phyloP scores from a whole-genome alignment of 805 yeast species.

The Hyphopichia homilentoma region DNA sequence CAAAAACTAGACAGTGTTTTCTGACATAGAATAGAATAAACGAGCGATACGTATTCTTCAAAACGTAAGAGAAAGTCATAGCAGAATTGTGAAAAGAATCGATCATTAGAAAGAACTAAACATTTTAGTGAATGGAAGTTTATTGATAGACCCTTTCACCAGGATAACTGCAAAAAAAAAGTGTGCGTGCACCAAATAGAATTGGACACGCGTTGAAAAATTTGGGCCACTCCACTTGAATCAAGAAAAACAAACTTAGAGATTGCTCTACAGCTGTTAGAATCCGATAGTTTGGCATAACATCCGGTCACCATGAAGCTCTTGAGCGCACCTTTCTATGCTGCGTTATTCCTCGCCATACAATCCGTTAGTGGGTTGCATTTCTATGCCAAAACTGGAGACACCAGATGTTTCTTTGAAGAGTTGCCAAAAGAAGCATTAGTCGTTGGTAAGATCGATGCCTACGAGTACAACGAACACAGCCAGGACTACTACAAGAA shows the following conservation, averaged over 20 bases:
- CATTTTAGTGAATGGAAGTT: too few species aligned
- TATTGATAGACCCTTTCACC: background rate
- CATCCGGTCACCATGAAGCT: constrained; percentile 3
- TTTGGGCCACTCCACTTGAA: too few species aligned
- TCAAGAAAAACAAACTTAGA: too few species aligned
- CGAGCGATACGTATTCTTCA: background rate
- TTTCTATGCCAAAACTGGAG: constrained; percentile 73
- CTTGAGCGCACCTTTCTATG: constrained; percentile 1
- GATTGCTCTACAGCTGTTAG: too few species aligned
- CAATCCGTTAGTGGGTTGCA: constrained; percentile 51
- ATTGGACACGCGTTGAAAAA: background rate
- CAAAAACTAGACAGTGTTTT: background rate
- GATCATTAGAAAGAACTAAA: too few species aligned
- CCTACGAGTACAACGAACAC: constrained; percentile 53
- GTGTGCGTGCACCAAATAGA: background rate
- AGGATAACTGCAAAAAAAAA: background rate
- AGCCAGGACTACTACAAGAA: constrained; percentile 48
- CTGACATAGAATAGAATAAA: background rate
- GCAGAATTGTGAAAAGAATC: too few species aligned
- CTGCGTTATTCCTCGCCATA: constrained; percentile 9
- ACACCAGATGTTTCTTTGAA: constrained; percentile 78
- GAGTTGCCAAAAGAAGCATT: constrained; percentile 76
- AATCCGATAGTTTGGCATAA: background rate
- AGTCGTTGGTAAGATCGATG: constrained; percentile 72
- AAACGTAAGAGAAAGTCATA: background rate